phyloP scores from a whole-genome alignment of 2,329 filamentous ascomycete species.

The Cercospora nicotianae region DNA sequence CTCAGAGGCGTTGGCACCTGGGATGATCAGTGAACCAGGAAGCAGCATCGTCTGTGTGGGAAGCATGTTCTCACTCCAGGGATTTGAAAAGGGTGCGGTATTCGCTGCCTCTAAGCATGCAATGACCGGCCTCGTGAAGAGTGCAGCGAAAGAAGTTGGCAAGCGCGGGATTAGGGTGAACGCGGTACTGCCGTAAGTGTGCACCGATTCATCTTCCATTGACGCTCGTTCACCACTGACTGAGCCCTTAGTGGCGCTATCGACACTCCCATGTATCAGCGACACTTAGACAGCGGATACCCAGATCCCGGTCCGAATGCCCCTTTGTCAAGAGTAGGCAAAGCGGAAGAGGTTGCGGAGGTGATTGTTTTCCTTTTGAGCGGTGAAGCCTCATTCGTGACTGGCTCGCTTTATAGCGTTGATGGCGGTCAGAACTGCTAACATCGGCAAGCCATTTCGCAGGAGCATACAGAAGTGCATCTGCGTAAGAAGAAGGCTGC shows the following conservation, averaged over 20 bases:
- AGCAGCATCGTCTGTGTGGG: neutral
- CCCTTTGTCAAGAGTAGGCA: neutral
- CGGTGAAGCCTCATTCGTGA: neutral
- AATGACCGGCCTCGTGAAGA: neutral
- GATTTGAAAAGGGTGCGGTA: neutral
- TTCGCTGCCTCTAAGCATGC: neutral
- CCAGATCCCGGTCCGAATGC: neutral
- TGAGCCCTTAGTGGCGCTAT: neutral
- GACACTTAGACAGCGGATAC: neutral
- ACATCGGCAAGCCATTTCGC: neutral
- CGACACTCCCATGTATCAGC: neutral
- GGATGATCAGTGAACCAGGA: neutral
- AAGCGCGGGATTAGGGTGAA: neutral
- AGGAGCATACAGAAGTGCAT: too few relatives aligned
- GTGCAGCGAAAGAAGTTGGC: neutral
- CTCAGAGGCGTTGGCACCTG: neutral
- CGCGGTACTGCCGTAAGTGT: neutral
- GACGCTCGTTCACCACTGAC: too few relatives aligned
- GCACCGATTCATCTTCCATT: too few relatives aligned
- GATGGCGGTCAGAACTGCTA: neutral
- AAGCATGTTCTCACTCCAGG: neutral
- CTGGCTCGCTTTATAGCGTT: neutral
- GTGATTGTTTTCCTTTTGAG: neutral
- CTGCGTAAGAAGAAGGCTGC: too few relatives aligned
- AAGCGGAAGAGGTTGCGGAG: neutral